Conservation (phyloP, 2,329 filamentous ascomycete genomes). For the Chaetomium globosum region DNA sequence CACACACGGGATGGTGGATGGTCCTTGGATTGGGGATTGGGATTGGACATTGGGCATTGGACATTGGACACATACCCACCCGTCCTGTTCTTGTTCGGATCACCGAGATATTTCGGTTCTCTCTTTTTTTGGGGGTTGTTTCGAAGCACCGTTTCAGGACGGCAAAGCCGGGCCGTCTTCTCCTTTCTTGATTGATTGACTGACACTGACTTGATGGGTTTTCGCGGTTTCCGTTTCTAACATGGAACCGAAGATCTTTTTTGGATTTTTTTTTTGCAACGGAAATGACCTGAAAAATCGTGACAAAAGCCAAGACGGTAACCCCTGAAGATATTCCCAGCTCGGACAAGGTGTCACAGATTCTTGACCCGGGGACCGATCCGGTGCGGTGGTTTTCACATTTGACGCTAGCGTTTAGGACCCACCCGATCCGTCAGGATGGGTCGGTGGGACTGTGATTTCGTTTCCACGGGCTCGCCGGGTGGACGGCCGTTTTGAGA, state of each 20-base stretch:
- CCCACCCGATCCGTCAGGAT: slow-evolving; percentile 14
- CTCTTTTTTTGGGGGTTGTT: not conserved
- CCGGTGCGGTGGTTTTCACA: slow-evolving; percentile 16
- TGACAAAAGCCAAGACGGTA: slow-evolving; percentile 14
- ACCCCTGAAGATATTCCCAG: slow-evolving; percentile 18
- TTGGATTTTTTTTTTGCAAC: not conserved
- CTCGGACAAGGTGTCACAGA: slow-evolving; percentile 17
- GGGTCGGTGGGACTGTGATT: slow-evolving; percentile 7
- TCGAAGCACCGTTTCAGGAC: too few species aligned
- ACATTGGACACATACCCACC: too few species aligned
- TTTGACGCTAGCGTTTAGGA: not conserved
- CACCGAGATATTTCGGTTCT: not conserved
- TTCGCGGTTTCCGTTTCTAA: not conserved
- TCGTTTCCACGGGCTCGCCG: not conserved
- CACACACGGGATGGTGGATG: too few species aligned
- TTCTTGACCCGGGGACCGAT: slow-evolving; percentile 7
- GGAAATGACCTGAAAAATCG: slow-evolving; percentile 5
- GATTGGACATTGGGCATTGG: too few species aligned
- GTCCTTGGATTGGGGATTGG: too few species aligned
- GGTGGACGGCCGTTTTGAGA: not conserved
- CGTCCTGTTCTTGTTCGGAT: not conserved
- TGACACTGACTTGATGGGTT: too few species aligned
- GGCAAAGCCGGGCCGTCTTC: not conserved
- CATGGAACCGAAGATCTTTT: not conserved
- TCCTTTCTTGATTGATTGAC: not conserved